phyloP scores from a whole-genome alignment of 2,329 filamentous ascomycete species.

The Bipolaris oryzae region DNA sequence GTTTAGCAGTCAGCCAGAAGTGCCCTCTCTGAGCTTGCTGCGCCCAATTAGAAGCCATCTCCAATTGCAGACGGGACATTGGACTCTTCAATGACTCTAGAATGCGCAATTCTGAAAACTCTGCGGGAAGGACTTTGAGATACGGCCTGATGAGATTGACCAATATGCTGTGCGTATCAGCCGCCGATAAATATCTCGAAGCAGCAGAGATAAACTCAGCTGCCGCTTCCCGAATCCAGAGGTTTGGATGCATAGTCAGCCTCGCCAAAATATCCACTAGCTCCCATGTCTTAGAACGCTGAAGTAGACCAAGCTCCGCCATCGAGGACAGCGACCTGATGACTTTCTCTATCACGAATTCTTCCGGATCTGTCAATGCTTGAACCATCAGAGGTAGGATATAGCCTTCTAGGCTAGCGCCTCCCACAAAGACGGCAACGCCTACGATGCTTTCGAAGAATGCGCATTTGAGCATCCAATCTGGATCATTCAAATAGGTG shows the following conservation, averaged over 20 bases:
- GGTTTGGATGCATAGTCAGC: constrained; percentile 91
- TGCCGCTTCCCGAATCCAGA: constrained; percentile 92
- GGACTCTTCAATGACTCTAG: constrained; percentile 85
- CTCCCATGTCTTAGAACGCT: constrained; percentile 84
- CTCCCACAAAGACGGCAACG: constrained; percentile 88
- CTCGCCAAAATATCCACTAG: constrained; percentile 80
- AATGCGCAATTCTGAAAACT: constrained; percentile 73
- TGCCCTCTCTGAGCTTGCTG: constrained; percentile 76
- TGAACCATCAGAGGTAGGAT: constrained; percentile 96
- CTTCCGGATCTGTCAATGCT: constrained; percentile 88
- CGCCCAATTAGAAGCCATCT: constrained; percentile 86
- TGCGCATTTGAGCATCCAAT: constrained; percentile 95
- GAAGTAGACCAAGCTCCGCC: constrained; percentile 84
- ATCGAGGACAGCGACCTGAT: constrained; percentile 87
- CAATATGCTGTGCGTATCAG: constrained; percentile 83
- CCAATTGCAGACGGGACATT: constrained; percentile 77
- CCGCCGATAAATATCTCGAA: constrained; percentile 74
- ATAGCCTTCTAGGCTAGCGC: constrained; percentile 88
- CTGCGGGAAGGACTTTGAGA: constrained; percentile 72
- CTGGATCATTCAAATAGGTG: constrained; percentile 93
- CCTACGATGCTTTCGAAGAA: constrained; percentile 96
- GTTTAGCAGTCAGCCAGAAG: constrained; percentile 83
- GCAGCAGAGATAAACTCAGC: constrained; percentile 81
- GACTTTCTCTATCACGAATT: constrained; percentile 90
- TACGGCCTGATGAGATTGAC: constrained; percentile 81